Evolutionary conservation across 2,329 filamentous ascomycete genomes (phyloP).

Genomic region (Sporothrix globosa): DNA sequence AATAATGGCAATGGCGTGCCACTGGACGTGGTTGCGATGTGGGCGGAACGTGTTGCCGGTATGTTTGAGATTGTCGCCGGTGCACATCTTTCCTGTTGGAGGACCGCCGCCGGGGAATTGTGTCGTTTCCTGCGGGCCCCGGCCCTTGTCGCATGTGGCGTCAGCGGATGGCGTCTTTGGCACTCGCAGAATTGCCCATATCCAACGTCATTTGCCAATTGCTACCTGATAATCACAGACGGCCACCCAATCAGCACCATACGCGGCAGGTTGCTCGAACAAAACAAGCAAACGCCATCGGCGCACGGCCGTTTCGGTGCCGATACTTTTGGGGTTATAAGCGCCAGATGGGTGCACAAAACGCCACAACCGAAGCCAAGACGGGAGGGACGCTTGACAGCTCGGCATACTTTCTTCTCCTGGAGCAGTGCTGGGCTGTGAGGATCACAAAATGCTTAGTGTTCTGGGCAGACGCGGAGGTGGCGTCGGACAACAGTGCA

Average conservation of each 20-base stretch:
- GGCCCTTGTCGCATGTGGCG: background rate
- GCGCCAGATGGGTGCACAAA: background rate
- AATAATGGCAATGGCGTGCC: too few relatives aligned
- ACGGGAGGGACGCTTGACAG: background rate
- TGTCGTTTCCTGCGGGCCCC: too few relatives aligned
- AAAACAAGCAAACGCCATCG: background rate
- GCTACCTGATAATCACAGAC: too few relatives aligned
- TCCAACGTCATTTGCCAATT: background rate
- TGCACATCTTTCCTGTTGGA: background rate
- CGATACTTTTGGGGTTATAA: too few relatives aligned
- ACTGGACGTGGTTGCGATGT: too few relatives aligned
- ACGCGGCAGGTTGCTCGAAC: too few relatives aligned
- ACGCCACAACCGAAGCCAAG: slow-evolving; percentile 15
- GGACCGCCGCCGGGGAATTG: background rate
- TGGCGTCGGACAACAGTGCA: background rate
- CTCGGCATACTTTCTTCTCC: background rate
- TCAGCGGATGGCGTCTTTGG: slow-evolving; percentile 10
- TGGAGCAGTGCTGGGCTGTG: background rate
- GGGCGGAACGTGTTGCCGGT: too few relatives aligned
- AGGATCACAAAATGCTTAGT: background rate
- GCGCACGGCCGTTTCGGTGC: background rate
- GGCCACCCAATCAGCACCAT: too few relatives aligned
- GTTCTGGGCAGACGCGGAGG: too few relatives aligned
- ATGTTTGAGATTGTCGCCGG: too few relatives aligned
- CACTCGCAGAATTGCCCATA: background rate